Conservation (phyloP, 2,329 filamentous ascomycete genomes). For the Aspergillus spinulosporus region DNA sequence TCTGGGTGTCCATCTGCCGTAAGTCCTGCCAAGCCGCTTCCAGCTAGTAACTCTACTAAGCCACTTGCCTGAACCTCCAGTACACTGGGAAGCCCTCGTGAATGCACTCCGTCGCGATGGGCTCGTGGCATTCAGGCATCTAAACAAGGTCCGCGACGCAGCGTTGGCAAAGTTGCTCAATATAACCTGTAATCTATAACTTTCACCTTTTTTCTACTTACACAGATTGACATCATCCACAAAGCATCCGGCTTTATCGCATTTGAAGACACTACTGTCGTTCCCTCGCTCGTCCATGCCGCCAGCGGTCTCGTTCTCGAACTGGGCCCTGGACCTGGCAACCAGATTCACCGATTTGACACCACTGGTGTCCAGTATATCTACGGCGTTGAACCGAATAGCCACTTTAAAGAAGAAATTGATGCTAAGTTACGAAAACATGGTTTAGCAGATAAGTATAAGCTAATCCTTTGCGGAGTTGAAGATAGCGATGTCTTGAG, state of each 20-base stretch:
- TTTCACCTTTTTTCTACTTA: not conserved
- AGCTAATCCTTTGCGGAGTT: slow-evolving; percentile 40
- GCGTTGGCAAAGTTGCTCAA: slow-evolving; percentile 23
- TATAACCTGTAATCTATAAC: slow-evolving; percentile 16
- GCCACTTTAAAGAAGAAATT: slow-evolving; percentile 34
- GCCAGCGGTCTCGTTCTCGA: slow-evolving; percentile 45
- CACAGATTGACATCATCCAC: not conserved
- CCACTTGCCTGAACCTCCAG: slow-evolving; percentile 1
- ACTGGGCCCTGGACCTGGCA: slow-evolving; percentile 48
- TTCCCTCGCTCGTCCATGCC: slow-evolving; percentile 33
- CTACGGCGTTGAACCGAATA: slow-evolving; percentile 48
- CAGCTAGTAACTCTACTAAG: no score
- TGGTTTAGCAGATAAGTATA: slow-evolving; percentile 40
- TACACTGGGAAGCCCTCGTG: slow-evolving; percentile 23
- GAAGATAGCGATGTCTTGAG: slow-evolving; percentile 43
- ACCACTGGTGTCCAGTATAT: slow-evolving; percentile 32
- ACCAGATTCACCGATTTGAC: slow-evolving; percentile 46
- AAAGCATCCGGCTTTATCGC: slow-evolving; percentile 28
- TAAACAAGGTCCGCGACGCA: slow-evolving; percentile 20
- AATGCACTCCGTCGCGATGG: slow-evolving; percentile 22
- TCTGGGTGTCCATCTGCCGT: slow-evolving; percentile 22
- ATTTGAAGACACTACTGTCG: slow-evolving; percentile 36
- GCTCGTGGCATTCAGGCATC: slow-evolving; percentile 15
- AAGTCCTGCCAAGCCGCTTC: not conserved
- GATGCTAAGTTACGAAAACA: slow-evolving; percentile 31